Percentiles rank a stretch among this genome's conserved stretches.
These are phyloP conservation scores for Penicillium chermesinum DNA, from an alignment of 495 filamentous ascomycete species.

Conservation along the genomic window DNA sequence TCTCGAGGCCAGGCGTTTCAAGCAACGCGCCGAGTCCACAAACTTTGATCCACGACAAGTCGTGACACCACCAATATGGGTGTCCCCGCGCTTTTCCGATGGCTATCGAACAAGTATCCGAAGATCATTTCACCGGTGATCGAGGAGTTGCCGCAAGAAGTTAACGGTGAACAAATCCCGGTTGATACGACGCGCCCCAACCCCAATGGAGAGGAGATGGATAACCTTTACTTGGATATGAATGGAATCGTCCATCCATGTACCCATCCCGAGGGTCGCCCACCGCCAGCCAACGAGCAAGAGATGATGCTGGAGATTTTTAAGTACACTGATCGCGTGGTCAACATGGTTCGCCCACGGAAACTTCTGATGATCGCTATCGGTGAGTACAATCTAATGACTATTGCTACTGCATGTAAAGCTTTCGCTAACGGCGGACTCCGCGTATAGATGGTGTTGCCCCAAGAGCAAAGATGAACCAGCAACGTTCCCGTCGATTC, in stretches of 20 bases:
- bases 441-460: slow-evolving; percentile 80
- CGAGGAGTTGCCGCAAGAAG: slow-evolving; percentile 71
- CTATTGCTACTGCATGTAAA: too few relatives aligned
- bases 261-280: slow-evolving; percentile 92
- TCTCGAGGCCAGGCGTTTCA: too few relatives aligned
- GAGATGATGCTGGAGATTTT: slow-evolving; percentile 99
- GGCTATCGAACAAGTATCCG: slow-evolving; percentile 92
- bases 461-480: slow-evolving; percentile 94
- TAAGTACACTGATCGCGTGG: slow-evolving; percentile 93
- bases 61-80: slow-evolving; percentile 60
- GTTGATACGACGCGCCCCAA: slow-evolving; percentile 80
- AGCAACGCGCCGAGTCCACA: slow-evolving; percentile 7
- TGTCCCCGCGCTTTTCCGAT: slow-evolving; percentile 90
- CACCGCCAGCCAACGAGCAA: slow-evolving; percentile 86
- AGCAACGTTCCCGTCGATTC: slow-evolving; percentile 87
- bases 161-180: slow-evolving; percentile 77
- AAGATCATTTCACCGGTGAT: slow-evolving; percentile 91
- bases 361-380: slow-evolving; percentile 97
- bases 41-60: slow-evolving; percentile 3
- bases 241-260: slow-evolving; percentile 99
- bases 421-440: too few relatives aligned
- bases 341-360: slow-evolving; percentile 95
- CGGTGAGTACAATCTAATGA: slow-evolving; percentile 56
- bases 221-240: slow-evolving; percentile 99
- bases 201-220: slow-evolving; percentile 95